phyloP scores from a whole-genome alignment of 495 filamentous ascomycete genomes.

The Durotheca rogersii region DNA sequence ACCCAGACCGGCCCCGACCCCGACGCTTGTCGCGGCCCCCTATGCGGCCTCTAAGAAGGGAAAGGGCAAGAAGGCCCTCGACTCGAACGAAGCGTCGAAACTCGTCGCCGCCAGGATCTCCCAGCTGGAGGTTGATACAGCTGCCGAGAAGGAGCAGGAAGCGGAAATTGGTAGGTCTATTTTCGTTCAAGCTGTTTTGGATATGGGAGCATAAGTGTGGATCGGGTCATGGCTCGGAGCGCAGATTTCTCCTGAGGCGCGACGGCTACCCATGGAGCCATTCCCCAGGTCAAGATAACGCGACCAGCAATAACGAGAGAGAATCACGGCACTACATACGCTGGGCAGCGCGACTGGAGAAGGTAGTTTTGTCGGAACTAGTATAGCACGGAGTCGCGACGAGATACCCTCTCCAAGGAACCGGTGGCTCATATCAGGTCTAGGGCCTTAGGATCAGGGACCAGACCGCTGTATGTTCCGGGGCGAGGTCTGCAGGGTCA shows the following conservation, averaged over 20 bases:
- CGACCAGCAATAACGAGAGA: not conserved
- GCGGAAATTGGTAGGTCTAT: constrained; percentile 85
- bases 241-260: not conserved
- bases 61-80: constrained; percentile 66
- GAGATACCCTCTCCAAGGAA: constrained; percentile 4
- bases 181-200: constrained; percentile 13
- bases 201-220: not conserved
- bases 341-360: constrained; percentile 1
- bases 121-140: constrained; percentile 88
- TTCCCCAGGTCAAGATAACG: constrained; percentile 2
- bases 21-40: constrained; percentile 40
- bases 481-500: not conserved
- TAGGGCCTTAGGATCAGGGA: not conserved
- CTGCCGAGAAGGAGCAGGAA: constrained; percentile 92
- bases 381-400: constrained; percentile 2
- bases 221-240: not conserved
- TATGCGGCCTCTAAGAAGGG: constrained; percentile 61
- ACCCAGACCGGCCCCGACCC: constrained; percentile 44
- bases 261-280: not conserved
- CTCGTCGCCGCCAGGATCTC: constrained; percentile 90
- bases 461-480: not conserved
- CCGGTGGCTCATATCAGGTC: not conserved
- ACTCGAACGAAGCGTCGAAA: constrained; percentile 84
- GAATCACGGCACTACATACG: not conserved
- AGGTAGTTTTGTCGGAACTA: constrained; percentile 1